Conservation (phyloP, 164 flowering plant species). For the Tetracentron sinense region DNA sequence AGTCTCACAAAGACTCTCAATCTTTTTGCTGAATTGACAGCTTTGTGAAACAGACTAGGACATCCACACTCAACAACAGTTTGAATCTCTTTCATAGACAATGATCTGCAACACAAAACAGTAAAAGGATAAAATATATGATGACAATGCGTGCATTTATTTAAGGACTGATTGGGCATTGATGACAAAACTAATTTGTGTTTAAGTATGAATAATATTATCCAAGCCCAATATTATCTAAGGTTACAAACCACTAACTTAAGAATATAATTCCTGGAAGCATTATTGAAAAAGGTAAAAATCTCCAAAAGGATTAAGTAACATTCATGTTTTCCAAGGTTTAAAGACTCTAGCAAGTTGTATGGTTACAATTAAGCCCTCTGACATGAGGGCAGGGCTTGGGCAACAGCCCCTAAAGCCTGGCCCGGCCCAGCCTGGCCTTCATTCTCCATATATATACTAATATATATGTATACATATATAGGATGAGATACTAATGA, state of each 20-base stretch:
- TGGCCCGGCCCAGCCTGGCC: no score
- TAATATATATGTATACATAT: no score
- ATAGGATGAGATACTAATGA: no score
- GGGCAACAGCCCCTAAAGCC: no score
- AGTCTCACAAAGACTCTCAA: constrained; percentile 60
- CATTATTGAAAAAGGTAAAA: background rate
- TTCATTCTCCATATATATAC: no score
- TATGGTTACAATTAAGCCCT: background rate
- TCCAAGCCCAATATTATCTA: no score
- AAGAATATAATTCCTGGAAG: background rate
- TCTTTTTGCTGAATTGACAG: constrained; percentile 83
- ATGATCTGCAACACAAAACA: constrained; percentile 44
- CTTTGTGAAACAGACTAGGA: constrained; percentile 72
- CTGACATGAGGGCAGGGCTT: no score
- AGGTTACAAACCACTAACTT: no score
- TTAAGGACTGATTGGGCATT: no score
- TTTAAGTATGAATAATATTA: no score
- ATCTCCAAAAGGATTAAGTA: background rate
- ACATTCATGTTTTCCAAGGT: background rate
- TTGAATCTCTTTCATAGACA: constrained; percentile 59
- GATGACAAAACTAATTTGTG: no score
- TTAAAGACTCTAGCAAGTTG: background rate
- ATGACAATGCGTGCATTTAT: background rate
- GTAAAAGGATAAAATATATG: background rate
- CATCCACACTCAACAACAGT: constrained; percentile 73